phyloP scores from a whole-genome alignment of 768 basidiomycete genomes.

The Trametes cubensis region DNA sequence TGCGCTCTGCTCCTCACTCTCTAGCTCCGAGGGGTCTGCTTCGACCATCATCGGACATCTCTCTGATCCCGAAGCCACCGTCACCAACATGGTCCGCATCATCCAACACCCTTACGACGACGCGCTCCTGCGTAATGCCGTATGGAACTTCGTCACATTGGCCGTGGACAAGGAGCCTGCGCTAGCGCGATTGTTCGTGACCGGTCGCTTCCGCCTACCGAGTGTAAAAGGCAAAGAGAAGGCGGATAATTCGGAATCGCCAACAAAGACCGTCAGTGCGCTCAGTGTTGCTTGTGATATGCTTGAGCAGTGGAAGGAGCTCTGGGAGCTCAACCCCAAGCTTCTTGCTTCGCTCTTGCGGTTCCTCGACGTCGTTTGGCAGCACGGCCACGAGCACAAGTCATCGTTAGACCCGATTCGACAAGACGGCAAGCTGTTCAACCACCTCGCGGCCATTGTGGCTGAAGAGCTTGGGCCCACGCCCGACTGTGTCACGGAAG shows the following conservation, averaged over 20 bases:
- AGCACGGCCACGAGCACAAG: slow-evolving; percentile 77
- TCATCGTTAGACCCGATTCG: slow-evolving; percentile 57
- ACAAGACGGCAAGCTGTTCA: slow-evolving; percentile 68
- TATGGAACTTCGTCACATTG: slow-evolving; percentile 83
- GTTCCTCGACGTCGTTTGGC: slow-evolving; percentile 80
- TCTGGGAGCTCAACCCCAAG: slow-evolving; percentile 79
- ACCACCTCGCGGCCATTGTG: slow-evolving; percentile 61
- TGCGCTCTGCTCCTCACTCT: slow-evolving; percentile 66
- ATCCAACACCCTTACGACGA: slow-evolving; percentile 83
- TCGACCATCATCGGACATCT: slow-evolving; percentile 80
- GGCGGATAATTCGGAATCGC: slow-evolving; percentile 33
- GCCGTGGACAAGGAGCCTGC: slow-evolving; percentile 89
- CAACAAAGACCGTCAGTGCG: slow-evolving; percentile 52
- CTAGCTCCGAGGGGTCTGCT: slow-evolving; percentile 58
- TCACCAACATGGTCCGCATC: slow-evolving; percentile 68
- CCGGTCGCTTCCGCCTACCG: slow-evolving; percentile 66
- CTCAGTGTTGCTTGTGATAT: slow-evolving; percentile 68
- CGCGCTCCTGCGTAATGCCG: slow-evolving; percentile 64
- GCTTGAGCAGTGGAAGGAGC: slow-evolving; percentile 67
- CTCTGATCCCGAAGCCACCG: slow-evolving; percentile 72
- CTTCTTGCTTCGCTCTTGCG: slow-evolving; percentile 72
- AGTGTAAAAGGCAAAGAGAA: slow-evolving; percentile 41
- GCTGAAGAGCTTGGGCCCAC: slow-evolving; percentile 72
- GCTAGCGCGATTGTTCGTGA: slow-evolving; percentile 75
- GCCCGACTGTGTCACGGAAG: slow-evolving; percentile 64